Conservation (phyloP, 331 rosid species). For the Prunus yedoensis region DNA sequence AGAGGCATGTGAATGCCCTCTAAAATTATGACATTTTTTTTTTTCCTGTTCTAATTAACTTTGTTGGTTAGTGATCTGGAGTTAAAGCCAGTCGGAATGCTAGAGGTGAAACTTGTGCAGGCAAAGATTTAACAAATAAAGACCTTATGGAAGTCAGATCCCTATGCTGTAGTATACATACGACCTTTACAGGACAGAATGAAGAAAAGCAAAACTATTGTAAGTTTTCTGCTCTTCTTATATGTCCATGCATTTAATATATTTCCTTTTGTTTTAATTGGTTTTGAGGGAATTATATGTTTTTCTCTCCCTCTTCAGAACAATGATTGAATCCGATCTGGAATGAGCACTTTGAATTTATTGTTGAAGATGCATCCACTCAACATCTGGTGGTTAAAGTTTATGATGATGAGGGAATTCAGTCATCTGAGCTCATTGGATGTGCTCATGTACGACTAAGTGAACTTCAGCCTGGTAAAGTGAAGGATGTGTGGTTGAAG, state of each 20-base stretch:
- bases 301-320: slow-evolving; percentile 47
- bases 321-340: slow-evolving; percentile 95
- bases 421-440: slow-evolving; percentile 75
- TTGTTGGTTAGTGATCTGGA: slow-evolving; percentile 75
- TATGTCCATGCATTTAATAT: slow-evolving; percentile 7
- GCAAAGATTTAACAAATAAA: slow-evolving; percentile 92
- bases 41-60: slow-evolving; percentile 15
- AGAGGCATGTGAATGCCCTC: neutral
- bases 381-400: slow-evolving; percentile 75
- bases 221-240: slow-evolving; percentile 30
- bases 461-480: slow-evolving; percentile 90
- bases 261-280: slow-evolving; percentile 7
- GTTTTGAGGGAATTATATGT: slow-evolving; percentile 15
- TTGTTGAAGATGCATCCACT: slow-evolving; percentile 86
- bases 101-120: slow-evolving; percentile 98
- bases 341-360: slow-evolving; percentile 93
- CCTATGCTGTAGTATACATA: slow-evolving; percentile 70
- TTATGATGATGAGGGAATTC: slow-evolving; percentile 77
- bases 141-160: slow-evolving; percentile 94
- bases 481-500: slow-evolving; percentile 89
- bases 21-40: neutral
- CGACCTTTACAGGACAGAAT: slow-evolving; percentile 79
- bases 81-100: slow-evolving; percentile 80
- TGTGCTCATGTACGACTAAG: slow-evolving; percentile 54
- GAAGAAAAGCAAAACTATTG: slow-evolving; percentile 87